These are phyloP conservation scores for Mucor saturninus DNA, from an alignment of 371 early-diverging fungal genomes.

Conservation along the genomic window DNA sequence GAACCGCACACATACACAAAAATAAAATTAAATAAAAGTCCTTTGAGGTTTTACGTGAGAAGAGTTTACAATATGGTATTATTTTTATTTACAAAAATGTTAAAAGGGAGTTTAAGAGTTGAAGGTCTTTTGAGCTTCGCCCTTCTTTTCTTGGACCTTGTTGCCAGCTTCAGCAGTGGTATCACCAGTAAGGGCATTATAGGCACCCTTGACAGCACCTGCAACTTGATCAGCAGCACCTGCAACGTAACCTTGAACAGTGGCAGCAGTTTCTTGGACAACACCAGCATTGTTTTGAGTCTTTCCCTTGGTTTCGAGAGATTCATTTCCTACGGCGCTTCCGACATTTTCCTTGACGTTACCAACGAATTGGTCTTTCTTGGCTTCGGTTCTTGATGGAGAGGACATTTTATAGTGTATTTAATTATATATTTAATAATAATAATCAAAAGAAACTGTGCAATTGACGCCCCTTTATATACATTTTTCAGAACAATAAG, in stretches of 20 bases:
- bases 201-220: no score
- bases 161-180: no score
- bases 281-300: slow-evolving; percentile 18
- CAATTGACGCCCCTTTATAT: not conserved
- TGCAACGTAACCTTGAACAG: slow-evolving; percentile 18
- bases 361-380: slow-evolving; percentile 10
- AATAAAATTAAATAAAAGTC: no score
- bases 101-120: no score
- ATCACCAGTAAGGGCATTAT: no score
- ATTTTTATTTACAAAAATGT: no score
- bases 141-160: no score
- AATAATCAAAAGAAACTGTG: not conserved
- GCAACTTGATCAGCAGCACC: slow-evolving; percentile 17
- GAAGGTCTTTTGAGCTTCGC: no score
- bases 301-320: slow-evolving; percentile 43
- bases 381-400: slow-evolving; percentile 24
- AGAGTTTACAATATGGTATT: no score
- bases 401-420: not conserved
- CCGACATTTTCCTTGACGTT: slow-evolving; percentile 46
- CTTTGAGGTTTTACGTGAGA: no score
- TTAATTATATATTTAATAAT: not conserved
- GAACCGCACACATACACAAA: no score
- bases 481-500: not conserved
- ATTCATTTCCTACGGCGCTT: slow-evolving; percentile 43
- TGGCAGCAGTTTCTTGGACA: slow-evolving; percentile 21